Evolutionary conservation across 2,329 filamentous ascomycete species (phyloP), one percentile per base, ranked within the genome.

Genomic region (Cladophialophora immunda): DNA sequence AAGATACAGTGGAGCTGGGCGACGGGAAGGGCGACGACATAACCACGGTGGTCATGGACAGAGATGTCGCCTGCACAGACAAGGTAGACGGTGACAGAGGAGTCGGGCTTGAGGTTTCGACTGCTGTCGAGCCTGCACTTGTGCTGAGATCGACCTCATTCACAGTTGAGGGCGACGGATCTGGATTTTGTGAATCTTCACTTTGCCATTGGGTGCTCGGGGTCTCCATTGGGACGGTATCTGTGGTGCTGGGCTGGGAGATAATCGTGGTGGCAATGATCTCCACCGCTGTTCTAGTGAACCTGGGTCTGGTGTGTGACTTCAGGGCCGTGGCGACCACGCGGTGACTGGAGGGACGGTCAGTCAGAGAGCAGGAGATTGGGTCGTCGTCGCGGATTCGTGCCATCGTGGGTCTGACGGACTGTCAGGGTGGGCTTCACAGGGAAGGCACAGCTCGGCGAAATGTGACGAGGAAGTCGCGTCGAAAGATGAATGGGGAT

Each of bases 251-350:
- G 30, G 41, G 27, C 22, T 29, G 29, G 11, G 34, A 36, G 22
- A 29, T 22, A 32, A 50, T 19, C 2, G 45, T 53, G 45, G 50
- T 45, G 32, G 36, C 47, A 19, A 61, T 52, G n/a, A 17, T 53
- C 8, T 38, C 47, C 25, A 22, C 29, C 32, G 47, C 36, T 19
- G 30, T 53, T 22, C 50, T 53, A 30, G 15, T 30, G 29, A 17
- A 41, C 13, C 17, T 22, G 32, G 19, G 17, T 13, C 22, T 17
- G 30, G 13, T 52, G 17, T 19, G 9, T 52, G 47, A 27, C 13
- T 32, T 9, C 2, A 52, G 3, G 41, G 13, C 29, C 1, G n/a
- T 25, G 17, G 32, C 34, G 9, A 38, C 15, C 11, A 15, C 19
- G 27, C 27, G 27, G 30, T 32, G 52, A n/a, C 4, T 32, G 27